phyloP scores from a whole-genome alignment of 495 filamentous ascomycete genomes.

The Talaromyces thailandensis region DNA sequence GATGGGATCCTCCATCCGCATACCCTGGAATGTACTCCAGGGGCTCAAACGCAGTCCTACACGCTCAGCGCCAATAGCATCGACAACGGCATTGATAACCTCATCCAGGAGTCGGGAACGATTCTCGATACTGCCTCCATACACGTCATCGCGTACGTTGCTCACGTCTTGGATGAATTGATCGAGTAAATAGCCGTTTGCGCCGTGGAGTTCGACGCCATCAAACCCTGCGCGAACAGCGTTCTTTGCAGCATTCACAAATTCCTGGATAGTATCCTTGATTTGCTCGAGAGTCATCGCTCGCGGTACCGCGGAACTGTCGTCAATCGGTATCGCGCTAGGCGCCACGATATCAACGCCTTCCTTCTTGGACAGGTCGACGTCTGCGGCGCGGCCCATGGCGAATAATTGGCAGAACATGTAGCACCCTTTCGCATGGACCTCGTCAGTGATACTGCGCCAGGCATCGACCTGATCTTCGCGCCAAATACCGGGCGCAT shows the following conservation, averaged over 20 bases:
- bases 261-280: constrained; percentile 42
- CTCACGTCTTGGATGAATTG: constrained; percentile 58
- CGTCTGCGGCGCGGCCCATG: constrained; percentile 47
- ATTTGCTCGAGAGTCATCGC: constrained; percentile 51
- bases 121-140: constrained; percentile 66
- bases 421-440: constrained; percentile 53
- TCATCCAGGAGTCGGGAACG: constrained; percentile 57
- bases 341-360: constrained; percentile 32
- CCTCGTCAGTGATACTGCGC: constrained; percentile 53
- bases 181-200: constrained; percentile 68
- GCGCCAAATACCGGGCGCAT: constrained; percentile 57
- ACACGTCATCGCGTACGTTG: constrained; percentile 59
- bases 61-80: constrained; percentile 53
- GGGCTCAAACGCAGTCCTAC: constrained; percentile 58
- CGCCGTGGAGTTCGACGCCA: constrained; percentile 65
- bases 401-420: constrained; percentile 65
- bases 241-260: constrained; percentile 51
- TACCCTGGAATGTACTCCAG: constrained; percentile 56
- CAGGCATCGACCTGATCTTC: constrained; percentile 52
- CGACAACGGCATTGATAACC: constrained; percentile 49
- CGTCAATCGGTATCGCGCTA: constrained; percentile 35
- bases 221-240: constrained; percentile 66
- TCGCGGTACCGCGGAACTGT: constrained; percentile 28
- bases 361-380: constrained; percentile 18
- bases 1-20: constrained; percentile 55